phyloP scores from a whole-genome alignment of 208 protist genomes.

The Leishmania tarentolae region DNA sequence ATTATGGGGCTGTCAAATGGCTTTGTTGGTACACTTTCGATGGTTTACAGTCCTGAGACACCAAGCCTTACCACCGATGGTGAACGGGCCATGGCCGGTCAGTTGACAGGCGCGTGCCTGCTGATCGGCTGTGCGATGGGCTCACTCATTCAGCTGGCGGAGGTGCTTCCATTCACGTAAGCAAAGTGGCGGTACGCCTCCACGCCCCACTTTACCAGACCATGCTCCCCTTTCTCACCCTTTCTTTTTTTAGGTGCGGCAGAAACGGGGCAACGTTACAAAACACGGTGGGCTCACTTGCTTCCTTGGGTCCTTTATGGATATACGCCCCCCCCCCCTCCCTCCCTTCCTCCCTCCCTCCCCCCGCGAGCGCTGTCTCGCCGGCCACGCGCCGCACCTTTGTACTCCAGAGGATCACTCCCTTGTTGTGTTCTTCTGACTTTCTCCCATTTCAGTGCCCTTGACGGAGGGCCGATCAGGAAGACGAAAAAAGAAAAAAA shows the following conservation, averaged over 20 bases:
- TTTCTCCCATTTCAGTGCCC: background rate
- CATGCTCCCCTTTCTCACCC: background rate
- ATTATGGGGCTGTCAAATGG: conserved; percentile 74
- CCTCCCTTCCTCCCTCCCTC: background rate
- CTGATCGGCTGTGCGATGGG: conserved; percentile 65
- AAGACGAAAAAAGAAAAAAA: too few relatives aligned
- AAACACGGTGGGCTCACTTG: background rate
- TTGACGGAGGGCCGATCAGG: background rate
- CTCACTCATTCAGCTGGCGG: conserved; percentile 66
- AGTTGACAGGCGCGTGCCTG: conserved; percentile 57
- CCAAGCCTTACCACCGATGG: conserved; percentile 47
- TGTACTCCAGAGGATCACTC: background rate
- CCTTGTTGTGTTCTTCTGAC: background rate
- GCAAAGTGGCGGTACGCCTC: conserved; percentile 1
- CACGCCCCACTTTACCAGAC: background rate
- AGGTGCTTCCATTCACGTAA: conserved; percentile 42
- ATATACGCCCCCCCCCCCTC: background rate
- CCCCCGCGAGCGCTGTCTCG: background rate
- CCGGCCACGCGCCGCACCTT: background rate
- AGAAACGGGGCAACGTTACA: background rate
- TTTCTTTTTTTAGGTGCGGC: too few relatives aligned
- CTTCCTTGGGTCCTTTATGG: background rate
- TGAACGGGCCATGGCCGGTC: conserved; percentile 66
- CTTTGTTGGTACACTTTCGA: conserved; percentile 72
- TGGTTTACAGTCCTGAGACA: conserved; percentile 72